Conservation (phyloP, 2,329 filamentous ascomycete species). For the Penicillium sp. region DNA sequence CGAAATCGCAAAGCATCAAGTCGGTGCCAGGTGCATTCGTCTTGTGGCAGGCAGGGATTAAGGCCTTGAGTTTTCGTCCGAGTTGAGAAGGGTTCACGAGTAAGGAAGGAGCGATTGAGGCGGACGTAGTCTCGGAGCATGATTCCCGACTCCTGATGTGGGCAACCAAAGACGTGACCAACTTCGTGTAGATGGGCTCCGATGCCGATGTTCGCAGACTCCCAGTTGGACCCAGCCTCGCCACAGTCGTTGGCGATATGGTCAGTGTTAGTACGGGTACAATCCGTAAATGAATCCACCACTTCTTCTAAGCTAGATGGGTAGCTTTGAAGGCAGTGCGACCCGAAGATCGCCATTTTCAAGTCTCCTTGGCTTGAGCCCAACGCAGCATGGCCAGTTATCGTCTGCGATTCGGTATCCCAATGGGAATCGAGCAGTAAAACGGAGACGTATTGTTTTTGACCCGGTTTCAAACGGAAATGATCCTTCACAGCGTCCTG, state of each 20-base stretch:
- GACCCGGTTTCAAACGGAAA: slow-evolving; percentile 74
- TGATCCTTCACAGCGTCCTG: slow-evolving; percentile 76
- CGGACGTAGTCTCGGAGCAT: slow-evolving; percentile 89
- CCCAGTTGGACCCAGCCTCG: slow-evolving; percentile 90
- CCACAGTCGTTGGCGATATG: slow-evolving; percentile 84
- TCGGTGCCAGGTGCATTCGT: slow-evolving; percentile 91
- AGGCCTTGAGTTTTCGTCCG: slow-evolving; percentile 81
- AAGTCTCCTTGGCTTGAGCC: slow-evolving; percentile 75
- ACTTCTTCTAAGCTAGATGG: slow-evolving; percentile 89
- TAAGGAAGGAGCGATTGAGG: slow-evolving; percentile 81
- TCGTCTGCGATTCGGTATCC: slow-evolving; percentile 72
- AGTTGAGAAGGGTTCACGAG: slow-evolving; percentile 83
- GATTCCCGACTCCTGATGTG: slow-evolving; percentile 86
- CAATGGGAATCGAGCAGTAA: slow-evolving; percentile 88
- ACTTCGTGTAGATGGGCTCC: slow-evolving; percentile 91
- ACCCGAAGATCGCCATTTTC: slow-evolving; percentile 87
- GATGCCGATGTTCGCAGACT: slow-evolving; percentile 92
- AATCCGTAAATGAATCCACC: slow-evolving; percentile 85
- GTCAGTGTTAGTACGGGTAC: slow-evolving; percentile 82
- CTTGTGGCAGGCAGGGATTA: slow-evolving; percentile 71
- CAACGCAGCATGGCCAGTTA: slow-evolving; percentile 83
- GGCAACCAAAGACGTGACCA: slow-evolving; percentile 87
- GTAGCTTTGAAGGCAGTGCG: slow-evolving; percentile 89
- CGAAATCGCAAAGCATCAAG: slow-evolving; percentile 88
- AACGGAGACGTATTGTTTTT: slow-evolving; percentile 87